phyloP scores from a whole-genome alignment of 1,284 basidiomycete genomes.

The Ceratobasidium sp. region DNA sequence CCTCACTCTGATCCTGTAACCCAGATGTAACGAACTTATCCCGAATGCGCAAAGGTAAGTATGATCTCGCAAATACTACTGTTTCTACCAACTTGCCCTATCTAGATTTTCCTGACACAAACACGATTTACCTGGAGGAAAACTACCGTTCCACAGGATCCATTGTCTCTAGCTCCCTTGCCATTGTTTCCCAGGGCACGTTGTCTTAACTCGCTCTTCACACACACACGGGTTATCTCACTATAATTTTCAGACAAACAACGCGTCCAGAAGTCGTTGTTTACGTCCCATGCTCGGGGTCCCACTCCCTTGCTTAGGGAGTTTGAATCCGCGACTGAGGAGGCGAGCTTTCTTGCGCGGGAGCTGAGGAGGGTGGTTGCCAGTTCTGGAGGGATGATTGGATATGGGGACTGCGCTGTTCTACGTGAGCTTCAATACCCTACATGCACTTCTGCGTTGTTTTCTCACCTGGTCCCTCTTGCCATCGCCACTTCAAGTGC shows the following conservation, averaged over 20 bases:
- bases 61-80: neutral
- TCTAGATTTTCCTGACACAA: constrained; percentile 67
- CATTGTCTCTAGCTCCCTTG: constrained; percentile 76
- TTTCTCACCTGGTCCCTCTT: neutral
- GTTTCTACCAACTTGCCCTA: constrained; percentile 11
- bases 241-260: constrained; percentile 59
- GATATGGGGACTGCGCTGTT: constrained; percentile 80
- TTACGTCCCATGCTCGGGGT: constrained; percentile 72
- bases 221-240: neutral
- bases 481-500: constrained; percentile 56
- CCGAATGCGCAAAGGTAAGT: constrained; percentile 71
- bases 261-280: constrained; percentile 77
- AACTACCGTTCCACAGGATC: constrained; percentile 86
- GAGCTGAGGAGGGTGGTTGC: constrained; percentile 83
- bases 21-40: constrained; percentile 75
- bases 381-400: constrained; percentile 72
- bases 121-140: constrained; percentile 79
- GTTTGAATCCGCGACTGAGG: constrained; percentile 57
- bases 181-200: constrained; percentile 80
- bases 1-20: neutral
- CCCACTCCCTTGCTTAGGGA: constrained; percentile 61
- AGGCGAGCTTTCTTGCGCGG: constrained; percentile 73
- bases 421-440: constrained; percentile 60
- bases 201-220: neutral
- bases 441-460: neutral